Percentiles rank a stretch among this genome's conserved stretches.
phyloP scores from a whole-genome alignment of 2,329 filamentous ascomycete genomes.

The Coniochaeta prunicola region DNA sequence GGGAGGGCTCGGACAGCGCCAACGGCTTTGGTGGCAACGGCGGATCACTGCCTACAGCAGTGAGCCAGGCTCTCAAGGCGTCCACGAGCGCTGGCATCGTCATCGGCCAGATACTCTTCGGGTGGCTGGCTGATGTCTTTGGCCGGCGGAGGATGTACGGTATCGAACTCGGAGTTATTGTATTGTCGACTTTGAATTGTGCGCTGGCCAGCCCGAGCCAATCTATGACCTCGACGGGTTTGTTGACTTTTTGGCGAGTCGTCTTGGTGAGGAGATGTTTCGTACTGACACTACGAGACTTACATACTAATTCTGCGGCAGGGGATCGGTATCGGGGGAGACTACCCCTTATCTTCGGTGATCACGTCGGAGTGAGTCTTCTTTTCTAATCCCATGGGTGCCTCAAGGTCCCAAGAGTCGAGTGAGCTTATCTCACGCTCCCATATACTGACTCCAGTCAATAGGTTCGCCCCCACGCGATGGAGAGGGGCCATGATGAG shows the following conservation, averaged over 20 bases:
- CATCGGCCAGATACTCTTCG: conserved; percentile 70
- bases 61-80: conserved; percentile 73
- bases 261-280: conserved; percentile 48
- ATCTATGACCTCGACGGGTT: conserved; percentile 49
- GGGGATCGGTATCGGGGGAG: conserved; percentile 71
- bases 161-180: conserved; percentile 65
- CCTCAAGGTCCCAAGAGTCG: neutral
- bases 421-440: neutral
- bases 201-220: conserved; percentile 54
- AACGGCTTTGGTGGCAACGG: conserved; percentile 42
- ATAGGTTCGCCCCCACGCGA: conserved; percentile 68
- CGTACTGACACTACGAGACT: neutral
- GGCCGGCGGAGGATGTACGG: conserved; percentile 81
- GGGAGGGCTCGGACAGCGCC: conserved; percentile 37
- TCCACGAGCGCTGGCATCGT: conserved; percentile 74
- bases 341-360: conserved; percentile 74
- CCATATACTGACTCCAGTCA: conserved; percentile 9
- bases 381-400: neutral
- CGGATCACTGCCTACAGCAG: conserved; percentile 52
- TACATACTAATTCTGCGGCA: conserved; percentile 13
- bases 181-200: conserved; percentile 62
- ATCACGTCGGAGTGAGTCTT: conserved; percentile 63
- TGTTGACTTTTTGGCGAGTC: conserved; percentile 69
- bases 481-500: conserved; percentile 82
- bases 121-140: conserved; percentile 67